These are phyloP conservation scores for Magnolia changhungtana DNA, from an alignment of 164 flowering plant species.

Conservation along the genomic window DNA sequence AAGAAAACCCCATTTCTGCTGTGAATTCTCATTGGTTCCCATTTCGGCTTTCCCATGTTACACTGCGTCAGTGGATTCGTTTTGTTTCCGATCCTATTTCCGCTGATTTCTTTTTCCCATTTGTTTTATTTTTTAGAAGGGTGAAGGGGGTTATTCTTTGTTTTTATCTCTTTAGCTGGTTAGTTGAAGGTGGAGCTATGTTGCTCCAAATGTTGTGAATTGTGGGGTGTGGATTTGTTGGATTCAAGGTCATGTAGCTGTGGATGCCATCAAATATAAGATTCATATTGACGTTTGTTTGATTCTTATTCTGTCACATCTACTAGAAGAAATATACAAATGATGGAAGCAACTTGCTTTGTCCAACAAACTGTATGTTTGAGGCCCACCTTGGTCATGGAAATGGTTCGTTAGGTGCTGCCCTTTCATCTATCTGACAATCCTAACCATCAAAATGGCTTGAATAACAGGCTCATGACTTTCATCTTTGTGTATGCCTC, in stretches of 20 bases:
- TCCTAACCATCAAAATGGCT: too few relatives aligned
- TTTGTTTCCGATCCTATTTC: not conserved
- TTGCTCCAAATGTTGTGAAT: not conserved
- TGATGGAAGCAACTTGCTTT: too few relatives aligned
- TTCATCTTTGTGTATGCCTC: too few relatives aligned
- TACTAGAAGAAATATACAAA: too few relatives aligned
- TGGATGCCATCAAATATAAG: not conserved
- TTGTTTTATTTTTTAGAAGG: too few relatives aligned
- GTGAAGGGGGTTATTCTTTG: conserved; percentile 1
- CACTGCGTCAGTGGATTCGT: not conserved
- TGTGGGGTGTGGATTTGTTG: conserved; percentile 1
- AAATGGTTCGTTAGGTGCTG: too few relatives aligned
- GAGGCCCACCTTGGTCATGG: too few relatives aligned
- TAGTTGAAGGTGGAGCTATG: not conserved
- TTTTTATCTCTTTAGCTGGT: not conserved
- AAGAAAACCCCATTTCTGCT: not conserved
- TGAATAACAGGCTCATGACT: too few relatives aligned
- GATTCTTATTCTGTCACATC: too few relatives aligned
- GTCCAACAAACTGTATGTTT: too few relatives aligned
- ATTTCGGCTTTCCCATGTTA: not conserved
- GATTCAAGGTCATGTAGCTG: not conserved
- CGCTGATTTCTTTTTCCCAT: conserved; percentile 1
- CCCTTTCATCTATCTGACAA: too few relatives aligned
- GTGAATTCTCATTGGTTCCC: not conserved
- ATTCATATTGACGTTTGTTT: not conserved